Conservation (phyloP, 345 rosid genomes). For the Camelina hispida region DNA sequence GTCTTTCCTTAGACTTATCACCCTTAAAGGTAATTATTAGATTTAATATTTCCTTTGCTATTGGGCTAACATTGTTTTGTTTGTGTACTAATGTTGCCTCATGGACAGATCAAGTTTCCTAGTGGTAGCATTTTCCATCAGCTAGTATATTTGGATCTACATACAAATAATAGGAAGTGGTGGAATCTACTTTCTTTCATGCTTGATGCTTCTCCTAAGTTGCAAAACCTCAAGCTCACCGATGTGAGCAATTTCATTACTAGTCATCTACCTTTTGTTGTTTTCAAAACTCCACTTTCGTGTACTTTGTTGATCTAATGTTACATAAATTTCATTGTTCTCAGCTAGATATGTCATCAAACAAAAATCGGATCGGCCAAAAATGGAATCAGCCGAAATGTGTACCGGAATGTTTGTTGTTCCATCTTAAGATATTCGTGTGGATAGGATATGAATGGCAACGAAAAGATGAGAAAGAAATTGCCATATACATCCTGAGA, state of each 20-base stretch:
- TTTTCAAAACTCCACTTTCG: neutral
- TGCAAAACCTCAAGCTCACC: slow-evolving; percentile 14
- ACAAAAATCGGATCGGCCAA: neutral
- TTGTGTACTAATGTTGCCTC: neutral
- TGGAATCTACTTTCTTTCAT: no score
- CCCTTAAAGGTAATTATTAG: neutral
- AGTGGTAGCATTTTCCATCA: neutral
- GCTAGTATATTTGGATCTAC: neutral
- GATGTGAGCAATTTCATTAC: neutral
- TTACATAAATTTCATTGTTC: neutral
- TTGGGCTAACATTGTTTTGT: neutral
- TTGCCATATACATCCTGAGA: slow-evolving; percentile 11
- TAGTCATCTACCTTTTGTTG: neutral
- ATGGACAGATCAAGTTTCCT: slow-evolving; percentile 7
- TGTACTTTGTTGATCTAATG: neutral
- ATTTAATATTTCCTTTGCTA: neutral
- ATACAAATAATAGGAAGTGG: neutral
- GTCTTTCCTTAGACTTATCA: slow-evolving; percentile 4
- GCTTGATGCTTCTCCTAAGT: slow-evolving; percentile 10
- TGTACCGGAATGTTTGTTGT: slow-evolving; percentile 26
- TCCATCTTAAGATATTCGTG: slow-evolving; percentile 8
- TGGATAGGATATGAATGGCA: slow-evolving; percentile 3
- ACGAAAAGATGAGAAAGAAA: slow-evolving; percentile 16
- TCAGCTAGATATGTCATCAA: neutral
- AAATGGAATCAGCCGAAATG: slow-evolving; percentile 2